A percentile compares a stretch with the other conserved stretches of the same genome.
phyloP scores from a whole-genome alignment of 2,329 filamentous ascomycete genomes.

The Pezicula radicicola region DNA sequence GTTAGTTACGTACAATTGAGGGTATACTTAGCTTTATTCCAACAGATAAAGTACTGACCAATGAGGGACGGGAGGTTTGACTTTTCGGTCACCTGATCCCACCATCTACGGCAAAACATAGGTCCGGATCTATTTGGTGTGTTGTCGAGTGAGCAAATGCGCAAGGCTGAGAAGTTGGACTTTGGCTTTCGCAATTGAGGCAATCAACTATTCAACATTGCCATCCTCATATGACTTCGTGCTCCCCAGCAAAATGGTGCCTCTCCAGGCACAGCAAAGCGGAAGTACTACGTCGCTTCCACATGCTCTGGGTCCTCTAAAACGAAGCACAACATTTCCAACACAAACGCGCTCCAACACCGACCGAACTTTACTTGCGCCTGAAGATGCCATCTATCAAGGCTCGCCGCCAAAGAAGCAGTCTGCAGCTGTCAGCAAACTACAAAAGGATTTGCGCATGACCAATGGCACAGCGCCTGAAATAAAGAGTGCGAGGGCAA shows the following conservation, averaged over 20 bases:
- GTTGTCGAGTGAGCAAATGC: no score
- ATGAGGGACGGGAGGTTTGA: no score
- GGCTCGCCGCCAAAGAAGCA: slow-evolving; percentile 56
- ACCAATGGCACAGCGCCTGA: slow-evolving; percentile 14
- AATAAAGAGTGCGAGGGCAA: slow-evolving; percentile 8
- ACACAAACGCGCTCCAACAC: slow-evolving; percentile 6
- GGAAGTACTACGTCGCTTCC: slow-evolving; percentile 10
- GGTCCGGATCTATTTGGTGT: no score
- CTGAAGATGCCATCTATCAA: slow-evolving; percentile 76
- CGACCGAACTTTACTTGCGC: slow-evolving; percentile 70
- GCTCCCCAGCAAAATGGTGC: slow-evolving; percentile 22
- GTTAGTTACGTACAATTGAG: no score
- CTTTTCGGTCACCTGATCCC: no score
- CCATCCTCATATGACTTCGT: slow-evolving; percentile 11
- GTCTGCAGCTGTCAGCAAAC: slow-evolving; percentile 34
- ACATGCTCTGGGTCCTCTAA: slow-evolving; percentile 19
- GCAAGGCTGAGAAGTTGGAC: no score
- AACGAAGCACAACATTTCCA: slow-evolving; percentile 21
- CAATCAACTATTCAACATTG: not conserved
- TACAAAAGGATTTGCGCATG: slow-evolving; percentile 36
- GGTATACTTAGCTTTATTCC: no score
- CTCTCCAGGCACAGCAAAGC: slow-evolving; percentile 20
- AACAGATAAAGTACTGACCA: no score
- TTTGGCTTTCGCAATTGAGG: no score
- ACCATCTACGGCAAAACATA: no score